Percentiles rank a stretch among this genome's conserved stretches.
Conservation (phyloP, 768 basidiomycete genomes). For the Hygrocybe coccinea region DNA sequence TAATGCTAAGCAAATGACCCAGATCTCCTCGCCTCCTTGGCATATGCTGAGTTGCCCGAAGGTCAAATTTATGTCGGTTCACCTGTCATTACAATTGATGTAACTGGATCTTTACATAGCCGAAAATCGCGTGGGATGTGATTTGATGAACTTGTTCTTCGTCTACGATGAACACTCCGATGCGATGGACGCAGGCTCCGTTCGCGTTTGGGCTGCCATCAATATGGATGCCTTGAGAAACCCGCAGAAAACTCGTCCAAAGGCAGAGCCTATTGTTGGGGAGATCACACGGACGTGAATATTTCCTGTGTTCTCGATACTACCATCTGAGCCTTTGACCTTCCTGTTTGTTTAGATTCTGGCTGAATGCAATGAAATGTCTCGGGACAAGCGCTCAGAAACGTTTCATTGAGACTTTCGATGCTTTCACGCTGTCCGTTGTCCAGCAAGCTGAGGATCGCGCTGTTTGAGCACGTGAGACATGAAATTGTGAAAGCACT, state of each 20-base stretch:
- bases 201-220: slow-evolving; percentile 27
- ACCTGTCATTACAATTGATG: background rate
- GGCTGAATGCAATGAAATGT: slow-evolving; percentile 25
- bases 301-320: background rate
- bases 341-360: slow-evolving; percentile 26
- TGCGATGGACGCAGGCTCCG: slow-evolving; percentile 27
- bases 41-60: slow-evolving; percentile 31
- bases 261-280: slow-evolving; percentile 35
- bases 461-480: too few species aligned
- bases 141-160: slow-evolving; percentile 50
- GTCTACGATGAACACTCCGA: slow-evolving; percentile 51
- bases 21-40: slow-evolving; percentile 38
- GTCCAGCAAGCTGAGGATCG: slow-evolving; percentile 42
- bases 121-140: slow-evolving; percentile 36
- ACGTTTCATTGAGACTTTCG: slow-evolving; percentile 36
- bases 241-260: slow-evolving; percentile 32
- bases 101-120: slow-evolving; percentile 13
- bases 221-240: slow-evolving; percentile 39
- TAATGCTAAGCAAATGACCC: background rate
- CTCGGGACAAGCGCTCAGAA: slow-evolving; percentile 20
- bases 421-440: slow-evolving; percentile 34
- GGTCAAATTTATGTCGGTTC: slow-evolving; percentile 23
- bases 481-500: too few species aligned
- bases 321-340: background rate
- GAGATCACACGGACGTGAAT: slow-evolving; percentile 41